Conservation (phyloP, 805 yeast genomes). For the Pichia exigua region DNA sequence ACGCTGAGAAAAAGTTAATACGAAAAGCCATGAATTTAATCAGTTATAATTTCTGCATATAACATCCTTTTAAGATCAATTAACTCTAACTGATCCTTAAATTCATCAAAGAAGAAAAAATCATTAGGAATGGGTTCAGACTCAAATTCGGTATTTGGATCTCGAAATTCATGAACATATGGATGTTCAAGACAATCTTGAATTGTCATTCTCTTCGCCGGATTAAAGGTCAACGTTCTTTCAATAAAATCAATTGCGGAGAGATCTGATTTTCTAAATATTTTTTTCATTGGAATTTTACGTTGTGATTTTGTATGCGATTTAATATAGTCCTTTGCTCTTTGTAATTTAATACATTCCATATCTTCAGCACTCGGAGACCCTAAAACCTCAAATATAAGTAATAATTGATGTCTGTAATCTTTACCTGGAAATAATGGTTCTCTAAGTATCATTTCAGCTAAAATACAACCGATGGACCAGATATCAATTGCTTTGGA, state of each 20-base stretch:
- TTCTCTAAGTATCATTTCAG: constrained; percentile 53
- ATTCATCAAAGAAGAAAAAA: constrained; percentile 47
- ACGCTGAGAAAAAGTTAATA: not conserved
- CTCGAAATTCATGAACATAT: constrained; percentile 59
- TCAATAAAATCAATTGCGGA: constrained; percentile 55
- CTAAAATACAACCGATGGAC: constrained; percentile 75
- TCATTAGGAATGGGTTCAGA: constrained; percentile 47
- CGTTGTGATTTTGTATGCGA: constrained; percentile 38
- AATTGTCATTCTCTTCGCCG: constrained; percentile 71
- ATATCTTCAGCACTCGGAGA: constrained; percentile 70
- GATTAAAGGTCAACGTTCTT: constrained; percentile 73
- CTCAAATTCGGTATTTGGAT: constrained; percentile 62
- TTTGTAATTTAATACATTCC: constrained; percentile 60
- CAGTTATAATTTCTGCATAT: constrained; percentile 42
- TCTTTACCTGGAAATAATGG: constrained; percentile 75
- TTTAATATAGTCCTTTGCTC: constrained; percentile 72
- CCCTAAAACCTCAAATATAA: constrained; percentile 63
- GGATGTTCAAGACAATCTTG: constrained; percentile 80
- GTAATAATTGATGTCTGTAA: constrained; percentile 57
- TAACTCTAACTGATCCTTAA: constrained; percentile 42
- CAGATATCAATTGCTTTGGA: constrained; percentile 73
- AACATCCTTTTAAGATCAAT: constrained; percentile 45
- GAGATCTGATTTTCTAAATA: constrained; percentile 45
- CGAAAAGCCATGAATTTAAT: constrained; percentile 3
- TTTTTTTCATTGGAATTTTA: constrained; percentile 42